Conservation (phyloP, 1,139 yeast genomes). For the Geotrichum cucujoidarum region DNA sequence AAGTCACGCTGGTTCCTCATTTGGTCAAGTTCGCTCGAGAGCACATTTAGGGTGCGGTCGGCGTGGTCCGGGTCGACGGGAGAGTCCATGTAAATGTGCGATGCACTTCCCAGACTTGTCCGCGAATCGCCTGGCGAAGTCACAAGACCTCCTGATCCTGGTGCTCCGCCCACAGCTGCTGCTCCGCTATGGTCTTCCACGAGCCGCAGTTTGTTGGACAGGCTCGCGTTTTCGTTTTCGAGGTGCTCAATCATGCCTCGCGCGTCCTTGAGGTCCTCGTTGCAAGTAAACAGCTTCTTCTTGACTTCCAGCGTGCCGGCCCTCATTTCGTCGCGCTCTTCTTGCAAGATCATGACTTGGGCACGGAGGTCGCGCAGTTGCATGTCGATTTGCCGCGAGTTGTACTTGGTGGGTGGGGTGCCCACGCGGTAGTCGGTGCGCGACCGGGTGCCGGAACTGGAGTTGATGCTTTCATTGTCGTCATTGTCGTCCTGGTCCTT, state of each 20-base stretch:
- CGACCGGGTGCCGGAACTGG: conserved; percentile 17
- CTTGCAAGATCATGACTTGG: conserved; percentile 70
- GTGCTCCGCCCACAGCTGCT: neutral
- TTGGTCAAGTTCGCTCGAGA: conserved; percentile 27
- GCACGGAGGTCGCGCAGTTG: conserved; percentile 81
- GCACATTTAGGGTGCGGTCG: conserved; percentile 28
- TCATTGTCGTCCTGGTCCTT: conserved; percentile 17
- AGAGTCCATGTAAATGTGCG: conserved; percentile 1
- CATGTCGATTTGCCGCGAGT: conserved; percentile 67
- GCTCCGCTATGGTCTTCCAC: conserved; percentile 20
- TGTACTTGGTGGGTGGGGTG: conserved; percentile 42
- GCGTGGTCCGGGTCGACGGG: conserved; percentile 24
- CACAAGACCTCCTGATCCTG: neutral
- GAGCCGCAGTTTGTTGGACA: conserved; percentile 16
- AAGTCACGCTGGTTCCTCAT: conserved; percentile 26
- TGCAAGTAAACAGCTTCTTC: conserved; percentile 35
- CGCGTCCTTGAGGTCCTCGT: conserved; percentile 30
- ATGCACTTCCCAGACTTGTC: conserved; percentile 1
- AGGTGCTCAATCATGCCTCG: conserved; percentile 25
- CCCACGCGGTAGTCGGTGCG: conserved; percentile 19
- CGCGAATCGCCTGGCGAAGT: conserved; percentile 7
- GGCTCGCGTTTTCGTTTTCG: conserved; percentile 20
- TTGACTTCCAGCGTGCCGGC: conserved; percentile 39
- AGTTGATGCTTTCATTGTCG: conserved; percentile 8
- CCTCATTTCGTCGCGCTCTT: conserved; percentile 78